These are phyloP conservation scores for Penicillium pancosmium DNA, from an alignment of 495 filamentous ascomycete species.

Conservation along the genomic window DNA sequence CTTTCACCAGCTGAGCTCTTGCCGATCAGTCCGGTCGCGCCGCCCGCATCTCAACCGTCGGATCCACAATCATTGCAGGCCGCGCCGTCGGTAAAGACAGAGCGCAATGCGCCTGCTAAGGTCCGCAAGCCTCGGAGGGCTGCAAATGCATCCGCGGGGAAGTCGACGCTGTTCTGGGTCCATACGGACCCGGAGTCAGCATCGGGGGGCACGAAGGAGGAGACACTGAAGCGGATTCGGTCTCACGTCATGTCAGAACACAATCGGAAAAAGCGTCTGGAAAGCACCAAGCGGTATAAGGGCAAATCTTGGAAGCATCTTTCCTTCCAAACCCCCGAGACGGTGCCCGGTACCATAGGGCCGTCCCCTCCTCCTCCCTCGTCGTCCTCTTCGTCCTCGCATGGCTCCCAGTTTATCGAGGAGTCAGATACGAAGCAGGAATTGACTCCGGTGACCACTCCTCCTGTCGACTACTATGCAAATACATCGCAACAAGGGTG, in stretches of 20 bases:
- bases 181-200: constrained; percentile 46
- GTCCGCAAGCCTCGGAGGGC: constrained; percentile 45
- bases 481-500: constrained; percentile 6
- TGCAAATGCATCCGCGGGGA: constrained; percentile 36
- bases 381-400: constrained; percentile 10
- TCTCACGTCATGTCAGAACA: constrained; percentile 57
- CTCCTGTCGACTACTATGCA: constrained; percentile 15
- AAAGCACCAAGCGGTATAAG: constrained; percentile 48
- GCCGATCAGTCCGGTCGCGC: background rate
- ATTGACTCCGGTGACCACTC: constrained; percentile 9
- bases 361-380: constrained; percentile 15
- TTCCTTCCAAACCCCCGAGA: constrained; percentile 42
- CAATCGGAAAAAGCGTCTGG: constrained; percentile 51
- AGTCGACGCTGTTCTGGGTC: constrained; percentile 52
- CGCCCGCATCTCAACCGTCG: constrained; percentile 4
- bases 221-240: constrained; percentile 52
- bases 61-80: constrained; percentile 1
- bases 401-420: constrained; percentile 16
- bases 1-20: background rate
- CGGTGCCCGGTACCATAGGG: constrained; percentile 24
- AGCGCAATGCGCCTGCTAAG: constrained; percentile 35
- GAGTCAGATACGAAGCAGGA: constrained; percentile 14
- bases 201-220: constrained; percentile 43
- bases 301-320: constrained; percentile 49
- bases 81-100: constrained; percentile 15